Evolutionary conservation across 2,329 filamentous ascomycete species (phyloP), one percentile per base, ranked within the genome.

Genomic region (Monilinia aucupariae): DNA sequence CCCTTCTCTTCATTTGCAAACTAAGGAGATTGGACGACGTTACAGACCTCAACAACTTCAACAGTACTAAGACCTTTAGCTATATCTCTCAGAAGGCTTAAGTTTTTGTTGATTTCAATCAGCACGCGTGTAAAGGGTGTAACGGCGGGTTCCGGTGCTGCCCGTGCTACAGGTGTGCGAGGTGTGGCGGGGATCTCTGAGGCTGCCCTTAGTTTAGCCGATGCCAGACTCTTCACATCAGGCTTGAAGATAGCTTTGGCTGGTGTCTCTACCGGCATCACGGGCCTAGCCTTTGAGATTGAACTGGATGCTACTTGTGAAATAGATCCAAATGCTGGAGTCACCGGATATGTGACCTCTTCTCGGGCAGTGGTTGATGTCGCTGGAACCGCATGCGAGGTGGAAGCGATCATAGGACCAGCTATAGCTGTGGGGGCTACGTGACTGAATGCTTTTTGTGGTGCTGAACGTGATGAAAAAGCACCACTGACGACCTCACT

Each of bases 21-120:
- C 34, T 22, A 37, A 34, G 13, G 20, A 7, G 1, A 17, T 39
- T 25, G 43, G 17, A n/a, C 25, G 27, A 39, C 12, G 20, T 7
- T 15, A 53, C 37, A 32, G 32, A 63, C 61, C 56, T 60, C 61
- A 20, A 49, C 58, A 32, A 39, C 25, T 17, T 55, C 39, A 20
- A 25, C 45, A 43, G 47, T n/a, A 20, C 30, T 56, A 4, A 32
- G 13, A 34, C 52, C 43, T 20, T 58, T 58, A 25, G 60, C 60
- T 5, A 58, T 58, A 7, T 62, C 30, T 43, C 52, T 62, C 22
- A 58, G 41, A 15, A 34, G 34, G 6, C 20, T 13, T 27, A 58
- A 4, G 15, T 43, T 62, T 30, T 43, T 62, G 13, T 62, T 41
- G 13, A 62, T 58, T 32, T 43, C 52, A 6, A 30, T 39, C 3